These are phyloP conservation scores for Penicillium chermesinum DNA, from an alignment of 495 filamentous ascomycete species.

Conservation along the genomic window DNA sequence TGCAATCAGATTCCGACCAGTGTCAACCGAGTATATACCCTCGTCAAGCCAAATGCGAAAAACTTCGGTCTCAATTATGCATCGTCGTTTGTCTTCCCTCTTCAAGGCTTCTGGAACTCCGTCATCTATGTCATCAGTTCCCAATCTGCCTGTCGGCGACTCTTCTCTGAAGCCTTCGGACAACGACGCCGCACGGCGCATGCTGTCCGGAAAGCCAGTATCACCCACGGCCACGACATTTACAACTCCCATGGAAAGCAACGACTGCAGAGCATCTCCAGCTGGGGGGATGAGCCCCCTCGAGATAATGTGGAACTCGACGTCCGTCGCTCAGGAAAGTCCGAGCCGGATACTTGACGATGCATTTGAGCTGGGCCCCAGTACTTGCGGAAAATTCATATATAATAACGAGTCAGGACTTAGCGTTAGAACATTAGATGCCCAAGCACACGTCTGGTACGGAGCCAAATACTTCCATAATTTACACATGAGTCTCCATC, in stretches of 20 bases:
- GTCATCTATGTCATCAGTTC: slow-evolving; percentile 50
- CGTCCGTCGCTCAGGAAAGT: background rate
- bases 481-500: no score
- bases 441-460: no score
- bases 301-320: slow-evolving; percentile 1
- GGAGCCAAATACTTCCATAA: no score
- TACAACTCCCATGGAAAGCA: background rate
- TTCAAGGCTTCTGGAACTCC: slow-evolving; percentile 75
- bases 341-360: no score
- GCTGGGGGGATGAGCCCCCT: background rate
- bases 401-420: background rate
- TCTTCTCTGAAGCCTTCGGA: background rate
- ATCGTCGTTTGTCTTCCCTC: slow-evolving; percentile 62
- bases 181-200: background rate
- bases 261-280: background rate
- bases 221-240: background rate
- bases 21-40: slow-evolving; percentile 61
- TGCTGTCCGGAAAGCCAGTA: background rate
- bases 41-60: slow-evolving; percentile 45
- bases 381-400: no score
- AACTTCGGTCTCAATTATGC: slow-evolving; percentile 56
- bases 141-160: background rate
- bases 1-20: slow-evolving; percentile 54
- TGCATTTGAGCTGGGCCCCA: no score
- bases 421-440: no score